Evolutionary conservation across 768 basidiomycete species (phyloP).

Genomic region (Suillus tomentosus): DNA sequence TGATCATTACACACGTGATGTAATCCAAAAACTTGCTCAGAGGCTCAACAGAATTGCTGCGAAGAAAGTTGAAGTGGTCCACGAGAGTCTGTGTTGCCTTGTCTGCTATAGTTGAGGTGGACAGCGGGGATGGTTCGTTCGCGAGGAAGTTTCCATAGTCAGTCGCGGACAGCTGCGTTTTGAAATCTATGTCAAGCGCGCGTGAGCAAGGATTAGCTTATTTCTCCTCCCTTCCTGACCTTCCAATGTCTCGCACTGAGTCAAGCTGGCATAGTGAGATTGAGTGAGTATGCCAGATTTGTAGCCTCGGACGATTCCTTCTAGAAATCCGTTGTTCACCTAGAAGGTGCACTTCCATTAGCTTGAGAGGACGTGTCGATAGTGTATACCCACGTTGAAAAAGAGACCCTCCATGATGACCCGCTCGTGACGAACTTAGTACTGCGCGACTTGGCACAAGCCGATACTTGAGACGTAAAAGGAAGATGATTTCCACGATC

Average conservation of each 20-base stretch:
- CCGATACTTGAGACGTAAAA: slow-evolving; percentile 10
- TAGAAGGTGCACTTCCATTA: slow-evolving; percentile 37
- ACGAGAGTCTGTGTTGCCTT: slow-evolving; percentile 94
- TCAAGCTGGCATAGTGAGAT: slow-evolving; percentile 88
- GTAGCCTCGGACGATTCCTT: slow-evolving; percentile 88
- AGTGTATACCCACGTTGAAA: slow-evolving; percentile 67
- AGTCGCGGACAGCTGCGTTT: slow-evolving; percentile 92
- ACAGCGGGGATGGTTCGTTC: slow-evolving; percentile 91
- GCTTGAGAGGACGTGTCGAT: slow-evolving; percentile 6
- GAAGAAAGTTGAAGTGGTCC: slow-evolving; percentile 94
- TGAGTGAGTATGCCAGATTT: slow-evolving; percentile 90
- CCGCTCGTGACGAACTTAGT: neutral
- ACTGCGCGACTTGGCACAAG: neutral
- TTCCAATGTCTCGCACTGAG: slow-evolving; percentile 97
- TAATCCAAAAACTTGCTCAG: slow-evolving; percentile 94
- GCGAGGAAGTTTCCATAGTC: slow-evolving; percentile 99
- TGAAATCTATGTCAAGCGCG: slow-evolving; percentile 65
- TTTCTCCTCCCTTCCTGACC: slow-evolving; percentile 40
- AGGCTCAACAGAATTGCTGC: slow-evolving; percentile 89
- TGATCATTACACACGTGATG: slow-evolving; percentile 74
- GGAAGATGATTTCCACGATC: slow-evolving; percentile 24
- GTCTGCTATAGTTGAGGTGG: slow-evolving; percentile 94
- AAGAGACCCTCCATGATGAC: slow-evolving; percentile 78
- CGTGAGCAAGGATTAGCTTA: slow-evolving; percentile 10
- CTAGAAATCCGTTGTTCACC: slow-evolving; percentile 76